Evolutionary conservation across 176 grass and related monocot species (phyloP), one percentile per base, ranked within the genome.

Genomic region (Puya raimondii): DNA sequence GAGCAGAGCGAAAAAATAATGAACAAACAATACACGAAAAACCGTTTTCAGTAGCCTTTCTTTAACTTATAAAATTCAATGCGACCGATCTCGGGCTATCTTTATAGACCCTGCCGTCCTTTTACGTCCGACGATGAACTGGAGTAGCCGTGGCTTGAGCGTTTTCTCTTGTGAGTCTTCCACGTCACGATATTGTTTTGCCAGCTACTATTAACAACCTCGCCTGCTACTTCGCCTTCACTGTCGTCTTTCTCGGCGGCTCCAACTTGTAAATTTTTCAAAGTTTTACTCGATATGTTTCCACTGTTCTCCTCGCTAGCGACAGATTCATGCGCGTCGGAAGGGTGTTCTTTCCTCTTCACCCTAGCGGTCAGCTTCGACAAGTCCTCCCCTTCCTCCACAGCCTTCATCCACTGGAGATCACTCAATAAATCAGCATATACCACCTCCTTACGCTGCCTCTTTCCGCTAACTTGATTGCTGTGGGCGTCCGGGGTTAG

Each of bases 371-470:
- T 78, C 48, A 80, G 79, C 73, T 84, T 93, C 48, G 72, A 82
- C 50, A 86, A 13, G 65, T 99, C 89, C 69, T 93, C 94, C 66
- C 81, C 70, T 64, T 63, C 85, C 53, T 93, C 94, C 0, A 90
- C 94, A 5, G 75, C 78, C 77, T 90, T 99, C 89, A 86, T 90
- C 94, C 94, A 93, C 65, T 99, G 89, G 14, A 78, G 49, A 73
- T 99, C 94, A 67, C 75, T 82, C 64, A 93, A 71, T 20, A 83
- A 78, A 74, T 99, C 94, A 5, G 87, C 75, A 86, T 99, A 99
- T 66, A 99, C 83, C 23, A 99, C 86, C 77, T 99, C 94, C 71
- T 99, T 99, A 54, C 89, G 78, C 2, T 80, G 90, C 76, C 94
- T 87, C 78, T 93, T 99, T 0, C 82, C 70, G 48, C 63, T 79